These are phyloP conservation scores for Candida broadrunensis DNA, from an alignment of 805 yeast genomes.

Conservation along the genomic window DNA sequence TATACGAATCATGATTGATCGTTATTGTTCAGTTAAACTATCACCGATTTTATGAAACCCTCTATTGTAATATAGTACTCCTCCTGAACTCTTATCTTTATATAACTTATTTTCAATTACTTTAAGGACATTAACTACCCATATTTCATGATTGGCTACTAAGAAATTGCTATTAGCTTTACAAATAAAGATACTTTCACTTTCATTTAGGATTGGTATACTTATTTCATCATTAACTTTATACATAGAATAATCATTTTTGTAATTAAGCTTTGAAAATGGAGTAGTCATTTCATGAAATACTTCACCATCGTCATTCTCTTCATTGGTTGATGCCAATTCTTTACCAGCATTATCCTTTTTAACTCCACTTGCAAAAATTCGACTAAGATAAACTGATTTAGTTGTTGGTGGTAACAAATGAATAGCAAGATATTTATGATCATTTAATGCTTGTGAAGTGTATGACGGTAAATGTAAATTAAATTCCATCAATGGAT, in stretches of 20 bases:
- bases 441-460: constrained; percentile 57
- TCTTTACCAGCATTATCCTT: constrained; percentile 28
- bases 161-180: constrained; percentile 47
- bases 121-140: constrained; percentile 78
- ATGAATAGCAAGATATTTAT: constrained; percentile 66
- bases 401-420: constrained; percentile 58
- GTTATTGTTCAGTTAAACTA: constrained; percentile 30
- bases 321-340: constrained; percentile 24
- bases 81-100: constrained; percentile 44
- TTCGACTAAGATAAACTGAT: constrained; percentile 59
- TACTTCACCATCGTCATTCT: constrained; percentile 28
- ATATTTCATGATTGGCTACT: constrained; percentile 85
- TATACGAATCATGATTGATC: background rate
- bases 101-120: constrained; percentile 31
- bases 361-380: constrained; percentile 60
- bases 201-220: constrained; percentile 55
- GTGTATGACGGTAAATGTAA: constrained; percentile 85
- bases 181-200: constrained; percentile 65
- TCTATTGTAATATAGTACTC: constrained; percentile 63
- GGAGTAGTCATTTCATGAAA: constrained; percentile 54
- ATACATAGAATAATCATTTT: constrained; percentile 20
- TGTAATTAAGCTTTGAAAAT: constrained; percentile 35
- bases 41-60: constrained; percentile 48
- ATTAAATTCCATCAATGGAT: constrained; percentile 80
- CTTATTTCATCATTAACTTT: constrained; percentile 14